Percentiles rank a stretch among this genome's conserved stretches.
phyloP scores from a whole-genome alignment of 495 filamentous ascomycete genomes.

The Mytilinidion resinicola region DNA sequence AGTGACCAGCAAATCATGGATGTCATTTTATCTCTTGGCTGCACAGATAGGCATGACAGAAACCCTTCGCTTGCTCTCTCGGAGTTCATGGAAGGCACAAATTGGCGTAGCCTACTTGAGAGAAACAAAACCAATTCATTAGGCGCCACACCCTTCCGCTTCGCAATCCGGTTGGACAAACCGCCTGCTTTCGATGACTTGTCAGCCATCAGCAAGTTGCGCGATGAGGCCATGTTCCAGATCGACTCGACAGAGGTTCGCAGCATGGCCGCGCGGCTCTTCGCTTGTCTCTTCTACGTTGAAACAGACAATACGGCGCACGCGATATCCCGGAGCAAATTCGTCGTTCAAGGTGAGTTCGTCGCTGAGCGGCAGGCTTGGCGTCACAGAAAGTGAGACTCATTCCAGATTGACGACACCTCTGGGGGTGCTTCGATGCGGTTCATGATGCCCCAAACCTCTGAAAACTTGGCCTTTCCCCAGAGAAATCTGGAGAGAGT shows the following conservation, averaged over 20 bases:
- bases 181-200: slow-evolving; percentile 11
- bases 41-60: not conserved
- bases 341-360: slow-evolving; percentile 5
- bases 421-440: not conserved
- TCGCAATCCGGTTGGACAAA: slow-evolving; percentile 1
- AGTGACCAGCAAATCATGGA: slow-evolving; percentile 9
- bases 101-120: not conserved
- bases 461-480: not conserved
- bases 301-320: slow-evolving; percentile 7
- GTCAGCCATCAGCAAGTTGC: slow-evolving; percentile 1
- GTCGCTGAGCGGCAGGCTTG: too few species aligned
- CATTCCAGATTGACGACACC: not conserved
- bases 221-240: not conserved
- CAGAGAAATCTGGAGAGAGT: not conserved
- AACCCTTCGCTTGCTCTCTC: not conserved
- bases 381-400: too few species aligned
- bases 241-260: not conserved
- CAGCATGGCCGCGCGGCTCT: slow-evolving; percentile 10
- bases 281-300: slow-evolving; percentile 15
- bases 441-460: not conserved
- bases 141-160: not conserved
- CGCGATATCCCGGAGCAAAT: not conserved
- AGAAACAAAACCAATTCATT: not conserved
- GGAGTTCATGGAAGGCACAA: not conserved
- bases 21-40: slow-evolving; percentile 14